A percentile compares a stretch with the other conserved stretches of the same genome.
Conservation (phyloP, 495 filamentous ascomycete genomes). For the Tuber borchii region DNA sequence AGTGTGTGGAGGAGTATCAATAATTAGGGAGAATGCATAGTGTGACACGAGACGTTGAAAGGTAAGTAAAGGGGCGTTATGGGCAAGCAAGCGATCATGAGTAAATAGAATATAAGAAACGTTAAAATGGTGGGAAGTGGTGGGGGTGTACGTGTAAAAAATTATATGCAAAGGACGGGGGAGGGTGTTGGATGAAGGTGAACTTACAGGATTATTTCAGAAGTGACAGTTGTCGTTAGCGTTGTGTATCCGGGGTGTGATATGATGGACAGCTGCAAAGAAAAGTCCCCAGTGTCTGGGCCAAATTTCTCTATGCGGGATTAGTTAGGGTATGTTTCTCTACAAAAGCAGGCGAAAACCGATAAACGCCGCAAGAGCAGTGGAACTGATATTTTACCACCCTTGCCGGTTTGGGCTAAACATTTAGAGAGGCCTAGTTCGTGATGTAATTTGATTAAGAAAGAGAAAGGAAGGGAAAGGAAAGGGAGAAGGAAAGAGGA, state of each 20-base stretch:
- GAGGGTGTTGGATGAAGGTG: not conserved
- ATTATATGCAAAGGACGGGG: not conserved
- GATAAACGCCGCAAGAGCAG: not conserved
- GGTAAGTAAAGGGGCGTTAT: not conserved
- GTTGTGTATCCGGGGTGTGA: not conserved
- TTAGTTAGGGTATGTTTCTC: constrained; percentile 5
- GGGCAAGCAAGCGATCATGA: not conserved
- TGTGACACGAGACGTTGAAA: not conserved
- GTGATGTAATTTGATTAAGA: not conserved
- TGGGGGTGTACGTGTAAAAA: not conserved
- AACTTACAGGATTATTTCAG: constrained; percentile 5
- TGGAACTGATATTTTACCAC: not conserved
- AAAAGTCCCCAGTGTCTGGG: not conserved
- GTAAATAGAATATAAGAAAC: not conserved
- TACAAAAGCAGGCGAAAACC: not conserved
- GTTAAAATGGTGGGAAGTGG: not conserved
- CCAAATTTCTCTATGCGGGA: not conserved
- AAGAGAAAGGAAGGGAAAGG: constrained; percentile 30
- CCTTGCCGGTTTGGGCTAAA: not conserved
- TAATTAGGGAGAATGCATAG: not conserved
- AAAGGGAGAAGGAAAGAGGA: constrained; percentile 12
- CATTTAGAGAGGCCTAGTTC: not conserved
- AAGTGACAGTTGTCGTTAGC: constrained; percentile 1
- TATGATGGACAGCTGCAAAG: not conserved
- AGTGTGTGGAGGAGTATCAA: constrained; percentile 17